Base-by-base conservation (phyloP, 805 yeast genomes). In the Starmerella ratchasimensis region DNA sequence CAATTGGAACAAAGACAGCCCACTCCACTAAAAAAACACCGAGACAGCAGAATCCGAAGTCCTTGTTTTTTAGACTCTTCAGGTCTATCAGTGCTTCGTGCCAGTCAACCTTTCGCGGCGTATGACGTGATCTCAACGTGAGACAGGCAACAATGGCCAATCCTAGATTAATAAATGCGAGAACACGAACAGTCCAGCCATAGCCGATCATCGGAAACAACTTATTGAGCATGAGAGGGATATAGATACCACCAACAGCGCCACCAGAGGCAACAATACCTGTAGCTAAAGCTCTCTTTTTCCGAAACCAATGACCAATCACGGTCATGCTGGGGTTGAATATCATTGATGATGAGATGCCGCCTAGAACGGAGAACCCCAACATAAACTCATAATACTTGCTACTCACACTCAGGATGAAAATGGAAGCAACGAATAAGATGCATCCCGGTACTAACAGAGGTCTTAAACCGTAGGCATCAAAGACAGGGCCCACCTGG, bases 181-280 rank as follows among this genome's bases (percentile, higher is more conserved):
- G 52, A 5, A 68, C 61, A 24, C 82, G 57, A 42, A 74, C 64
- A 1, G 80, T 64, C 79, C 80, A 75, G 2, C 60, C 65, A 51
- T 63, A 77, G 1, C 83, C 82, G 13, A 70, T 32, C 11, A 53
- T 51, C 2, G 59, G 51, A 46, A 69, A 70, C 34, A 72, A 53
- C 10, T 60, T 51, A 38, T 68, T 56, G 40, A 77, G 54, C 54
- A 72, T 57, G 23, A 76, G 54, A 1, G 84, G 81, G 49, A 72
- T 68, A 5, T 72, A 50, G 5, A 74, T 61, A 4, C 83, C 84
- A 1, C 82, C 83, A 3, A 72, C 55, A 3, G 79, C 69, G 1
- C 81, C 82, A 4, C 82, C 83, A 13, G 72, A 55, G 39, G 75
- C 68, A 3, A 77, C 74, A 2, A 74, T 44, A 0, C 82, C 80